Evolutionary conservation across 495 filamentous ascomycete genomes (phyloP), one percentile per base, ranked within the genome.

Genomic region (Hypoxylon subgilvum): DNA sequence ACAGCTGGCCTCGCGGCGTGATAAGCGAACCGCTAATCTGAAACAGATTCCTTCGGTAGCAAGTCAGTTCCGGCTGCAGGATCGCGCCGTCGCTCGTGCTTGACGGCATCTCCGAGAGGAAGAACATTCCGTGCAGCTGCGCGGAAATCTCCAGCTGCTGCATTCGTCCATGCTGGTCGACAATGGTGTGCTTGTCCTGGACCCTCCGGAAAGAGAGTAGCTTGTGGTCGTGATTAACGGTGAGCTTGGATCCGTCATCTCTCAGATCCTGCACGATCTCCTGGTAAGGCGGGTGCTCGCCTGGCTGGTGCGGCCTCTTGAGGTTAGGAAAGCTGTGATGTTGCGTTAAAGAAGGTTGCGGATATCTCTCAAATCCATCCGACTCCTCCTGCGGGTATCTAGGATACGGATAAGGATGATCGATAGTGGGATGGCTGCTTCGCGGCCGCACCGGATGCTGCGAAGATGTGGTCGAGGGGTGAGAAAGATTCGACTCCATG

Each of bases 111-210:
- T 96, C 92, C 52, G 91, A 91, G 17, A 96, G 80, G 69, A 96
- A 96, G 74, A 96, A 96, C 91, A 96, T 96, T 71, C 92, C 92
- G 69, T 96, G 91, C 35, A 96, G 81, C 71, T 95, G 91, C 34
- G 91, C 91, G 23, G 88, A 82, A 17, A 96, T 78, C 47, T 82
- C 80, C 35, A 83, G 77, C 47, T 80, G 74, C 62, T 81, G 77
- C 60, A 81, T 76, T 40, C 79, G 75, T 13, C 80, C 81, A 67
- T 81, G 77, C 30, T 72, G 66, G 57, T 84, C 81, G 58, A 82
- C 70, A 14, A 83, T 77, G 46, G 80, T 82, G 65, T 81, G 79
- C 70, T 82, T 82, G 63, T 82, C 79, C 41, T 74, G 77, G 23
- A 76, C 65, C 56, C 74, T 77, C 58, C 72, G 71, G 63, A 84